Base-by-base conservation (phyloP, 139 green algal genomes). In the Haematococcus sp. region DNA sequence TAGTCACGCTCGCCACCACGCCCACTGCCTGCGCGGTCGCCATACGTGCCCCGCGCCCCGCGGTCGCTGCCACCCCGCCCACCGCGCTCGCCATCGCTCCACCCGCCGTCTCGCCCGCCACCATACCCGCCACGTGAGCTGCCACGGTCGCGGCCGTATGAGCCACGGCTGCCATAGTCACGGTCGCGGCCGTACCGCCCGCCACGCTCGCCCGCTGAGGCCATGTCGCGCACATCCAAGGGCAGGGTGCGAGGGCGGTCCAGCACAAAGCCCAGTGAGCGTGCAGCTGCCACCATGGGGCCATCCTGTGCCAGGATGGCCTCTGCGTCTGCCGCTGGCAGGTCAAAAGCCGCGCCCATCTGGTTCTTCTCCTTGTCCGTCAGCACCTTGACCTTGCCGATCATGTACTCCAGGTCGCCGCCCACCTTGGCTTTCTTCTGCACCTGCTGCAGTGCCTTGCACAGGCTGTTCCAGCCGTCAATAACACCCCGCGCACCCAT, bases 291-390 rank as follows among this genome's bases (percentile, higher is more conserved):
- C 0, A 40, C 28, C 33, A 49, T 44, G 58, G 77, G 0, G 64
- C 40, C 58, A 19, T 63, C 22, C 40, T 20, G 2, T 59, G 22
- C 33, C 44, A 33, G 4, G 44, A 76, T 27, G 23, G 40, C 17
- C 33, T 76, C 63, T 2, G 78, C 84, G 3, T 64, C 23, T 15
- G 68, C 76, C 9, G 80, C 44, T 3, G 91, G 87, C 76, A 97
- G 54, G 77, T 98, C 94, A 71, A 98, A 97, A 1, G 93, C 89
- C 0, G 83, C 88, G 19, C 91, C 93, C 54, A 60, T 32, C 34
- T 61, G 54, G 15, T 46, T 52, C 35, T 4, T 23, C 32, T 60
- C 61, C 28, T 27, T 56, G 7, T 34, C 17, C 44, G 7, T 20
- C 44, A 71, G 34, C 40, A 73, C 23, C 46, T 79, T 75, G 35